Base-by-base conservation (phyloP, 805 yeast genomes). In the Suhomyces pyralidae region DNA sequence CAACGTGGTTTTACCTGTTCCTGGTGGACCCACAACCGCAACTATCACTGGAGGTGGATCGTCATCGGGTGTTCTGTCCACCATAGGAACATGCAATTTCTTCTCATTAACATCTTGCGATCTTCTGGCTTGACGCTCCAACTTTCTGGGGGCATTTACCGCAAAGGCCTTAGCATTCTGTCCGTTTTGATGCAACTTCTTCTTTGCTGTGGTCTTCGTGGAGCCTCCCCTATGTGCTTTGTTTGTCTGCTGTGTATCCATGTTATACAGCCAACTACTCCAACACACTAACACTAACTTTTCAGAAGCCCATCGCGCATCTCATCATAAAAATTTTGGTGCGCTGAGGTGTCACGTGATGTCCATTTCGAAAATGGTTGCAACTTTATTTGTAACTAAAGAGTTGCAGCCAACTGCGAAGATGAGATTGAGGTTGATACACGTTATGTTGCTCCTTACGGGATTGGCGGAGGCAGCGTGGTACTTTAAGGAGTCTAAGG, bases 21-120 rank as follows among this genome's bases (percentile, higher is more conserved):
- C 99, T 8, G 97, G 96, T 10, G 99, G 99, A 0, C 99, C 99
- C 10, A 94, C 97, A 7, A 94, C 96, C 0, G 97, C 97, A 22
- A 94, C 90, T 52, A 94, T 85, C 20, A 94, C 86, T 42, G 99
- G 99, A 19, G 97, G 97, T 3, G 98, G 97, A 60, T 90, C 96
- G 64, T 93, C 97, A 52, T 93, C 98, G 0, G 98, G 97, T 0
- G 97, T 91, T 60, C 98, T 79, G 67, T 94, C 96, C 48, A 94
- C 87, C 97, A 94, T 92, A 14, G 99, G 98, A 19, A 92, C 97
- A 76, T 94, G 98, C 65, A 88, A 80, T 64, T 85, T 88, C 64
- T 81, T 85, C 68, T 94, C 98, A 56, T 84, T 80, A 51, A 82
- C 78, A 65, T 94, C 99, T 58, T 87, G 87, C 5, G 96, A 72